Evolutionary conservation across 1,284 basidiomycete genomes (phyloP), one percentile per base, ranked within the genome.

Genomic region (Rhodotorula sp.): DNA sequence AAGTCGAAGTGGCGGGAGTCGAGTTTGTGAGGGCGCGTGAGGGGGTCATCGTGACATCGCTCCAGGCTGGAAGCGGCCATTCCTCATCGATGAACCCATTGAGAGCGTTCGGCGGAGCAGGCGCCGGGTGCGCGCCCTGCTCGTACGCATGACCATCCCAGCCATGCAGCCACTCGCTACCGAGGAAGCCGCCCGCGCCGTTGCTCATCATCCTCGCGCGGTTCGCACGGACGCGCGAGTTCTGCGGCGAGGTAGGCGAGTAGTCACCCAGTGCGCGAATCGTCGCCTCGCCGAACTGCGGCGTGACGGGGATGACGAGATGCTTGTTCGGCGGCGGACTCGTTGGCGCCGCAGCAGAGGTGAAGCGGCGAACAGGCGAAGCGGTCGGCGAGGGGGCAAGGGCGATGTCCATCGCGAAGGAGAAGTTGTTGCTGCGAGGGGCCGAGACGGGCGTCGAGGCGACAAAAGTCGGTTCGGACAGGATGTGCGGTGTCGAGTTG

Each of bases 41-140:
- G 13, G 73, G 73, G 13, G 70, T 72, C 67, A 68, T 59, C 13
- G 64, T 70, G 24, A 72, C 51, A 34, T 72, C 71, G 59, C 61
- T 53, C 70, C 70, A 72, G 3, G 46, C n/a, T 8, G 65, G 30
- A 15, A 46, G 48, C 24, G 44, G 54, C 44, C 50, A 50, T 18
- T 40, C 26, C 48, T 44, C 53, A 6, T 63, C 64, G 28, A 50
- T 37, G 26, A 59, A 34, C 4, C 58, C 31, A n/a, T 20, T 15
- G 46, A 44, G 34, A 61, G 59, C 28, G 54, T 44, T 26, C 13
- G 28, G 44, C 65, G 48, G 26, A 22, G 37, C n/a, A 34, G 44
- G 30, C 52, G 52, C 20, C 20, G 10, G 31, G 37, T 26, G 54
- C 54, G 11, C 53, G 34, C 22, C 44, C 52, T 53, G 37, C n/a